Conservation (phyloP, 352 stramenopile genomes). For the Phytopythium oedochilum region DNA sequence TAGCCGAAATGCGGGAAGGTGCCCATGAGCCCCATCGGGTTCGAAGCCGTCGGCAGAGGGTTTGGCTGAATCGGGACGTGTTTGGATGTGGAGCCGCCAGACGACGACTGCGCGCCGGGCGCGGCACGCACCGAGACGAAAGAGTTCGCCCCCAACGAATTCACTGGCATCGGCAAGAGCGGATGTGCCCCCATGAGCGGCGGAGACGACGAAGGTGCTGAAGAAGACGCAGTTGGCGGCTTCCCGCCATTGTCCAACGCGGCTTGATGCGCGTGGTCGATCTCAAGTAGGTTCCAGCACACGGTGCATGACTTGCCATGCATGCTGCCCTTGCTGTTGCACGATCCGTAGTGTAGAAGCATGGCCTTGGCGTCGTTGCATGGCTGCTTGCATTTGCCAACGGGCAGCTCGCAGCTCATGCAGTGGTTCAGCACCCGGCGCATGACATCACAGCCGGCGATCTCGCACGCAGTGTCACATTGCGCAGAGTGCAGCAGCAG, state of each 20-base stretch:
- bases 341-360: slow-evolving; percentile 64
- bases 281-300: slow-evolving; percentile 62
- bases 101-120: neutral
- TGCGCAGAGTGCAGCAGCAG: slow-evolving; percentile 50
- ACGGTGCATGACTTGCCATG: slow-evolving; percentile 41
- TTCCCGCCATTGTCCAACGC: slow-evolving; percentile 14
- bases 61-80: slow-evolving; percentile 79
- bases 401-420: slow-evolving; percentile 41
- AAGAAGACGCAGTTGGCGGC: neutral
- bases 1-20: slow-evolving; percentile 57
- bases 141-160: slow-evolving; percentile 6
- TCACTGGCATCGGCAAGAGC: slow-evolving; percentile 12
- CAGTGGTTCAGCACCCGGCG: slow-evolving; percentile 64
- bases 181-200: neutral
- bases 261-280: slow-evolving; percentile 61
- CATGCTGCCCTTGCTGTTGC: slow-evolving; percentile 35
- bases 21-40: slow-evolving; percentile 59
- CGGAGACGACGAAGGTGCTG: slow-evolving; percentile 2
- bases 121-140: slow-evolving; percentile 10
- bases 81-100: neutral
- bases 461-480: slow-evolving; percentile 43
- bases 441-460: slow-evolving; percentile 65
- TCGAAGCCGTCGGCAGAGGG: slow-evolving; percentile 61
- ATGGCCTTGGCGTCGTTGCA: slow-evolving; percentile 81
- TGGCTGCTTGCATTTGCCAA: slow-evolving; percentile 60